Evolutionary conservation across 306 rosid genomes (phyloP).

Genomic region (Cucumis melo): DNA sequence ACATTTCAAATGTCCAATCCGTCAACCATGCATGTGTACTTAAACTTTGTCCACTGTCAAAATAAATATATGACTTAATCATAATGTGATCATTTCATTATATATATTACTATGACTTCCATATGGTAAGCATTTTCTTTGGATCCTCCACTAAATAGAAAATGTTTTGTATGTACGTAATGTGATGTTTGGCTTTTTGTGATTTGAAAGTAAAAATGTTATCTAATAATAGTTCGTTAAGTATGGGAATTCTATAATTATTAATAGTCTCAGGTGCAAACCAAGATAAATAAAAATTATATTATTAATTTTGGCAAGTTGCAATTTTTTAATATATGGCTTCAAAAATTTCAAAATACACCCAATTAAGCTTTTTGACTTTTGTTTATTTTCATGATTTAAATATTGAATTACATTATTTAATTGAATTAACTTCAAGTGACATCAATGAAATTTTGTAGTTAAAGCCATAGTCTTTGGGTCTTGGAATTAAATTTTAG

Average conservation of each 20-base stretch:
- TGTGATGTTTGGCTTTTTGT: neutral
- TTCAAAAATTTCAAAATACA: too few relatives aligned
- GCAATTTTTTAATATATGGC: neutral
- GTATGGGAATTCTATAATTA: neutral
- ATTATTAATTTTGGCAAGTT: neutral
- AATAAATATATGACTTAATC: neutral
- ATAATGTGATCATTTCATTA: neutral
- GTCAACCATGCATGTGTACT: too few relatives aligned
- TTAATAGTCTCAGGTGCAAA: too few relatives aligned
- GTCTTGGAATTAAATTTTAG: too few relatives aligned
- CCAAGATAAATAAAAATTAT: too few relatives aligned
- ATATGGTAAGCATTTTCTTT: neutral
- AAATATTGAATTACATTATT: too few relatives aligned
- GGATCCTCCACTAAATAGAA: neutral
- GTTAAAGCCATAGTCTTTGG: too few relatives aligned
- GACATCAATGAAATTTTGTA: too few relatives aligned
- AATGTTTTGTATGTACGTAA: neutral
- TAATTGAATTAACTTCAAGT: too few relatives aligned
- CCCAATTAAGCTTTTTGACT: too few relatives aligned
- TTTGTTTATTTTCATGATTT: too few relatives aligned
- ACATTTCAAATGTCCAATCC: too few relatives aligned
- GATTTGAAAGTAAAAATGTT: neutral
- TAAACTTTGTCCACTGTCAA: neutral
- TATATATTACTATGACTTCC: neutral
- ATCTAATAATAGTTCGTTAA: neutral